Evolutionary conservation across 495 filamentous ascomycete species (phyloP).

Genomic region (Apiosordaria backusii): DNA sequence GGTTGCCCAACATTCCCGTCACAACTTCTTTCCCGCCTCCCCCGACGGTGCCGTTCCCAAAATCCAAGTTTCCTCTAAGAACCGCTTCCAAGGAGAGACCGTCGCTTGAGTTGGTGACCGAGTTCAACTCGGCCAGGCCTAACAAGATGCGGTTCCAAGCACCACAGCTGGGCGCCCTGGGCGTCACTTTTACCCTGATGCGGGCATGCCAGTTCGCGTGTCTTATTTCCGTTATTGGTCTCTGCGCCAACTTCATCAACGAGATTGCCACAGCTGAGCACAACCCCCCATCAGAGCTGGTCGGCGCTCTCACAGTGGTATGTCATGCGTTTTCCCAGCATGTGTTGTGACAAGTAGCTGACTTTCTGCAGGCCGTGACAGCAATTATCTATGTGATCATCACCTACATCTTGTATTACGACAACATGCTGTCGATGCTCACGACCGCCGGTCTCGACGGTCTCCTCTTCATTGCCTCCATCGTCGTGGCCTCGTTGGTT

Average conservation of each 20-base stretch:
- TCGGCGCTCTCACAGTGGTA: slow-evolving; percentile 78
- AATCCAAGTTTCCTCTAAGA: slow-evolving; percentile 26
- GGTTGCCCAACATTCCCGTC: slow-evolving; percentile 29
- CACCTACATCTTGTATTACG: slow-evolving; percentile 74
- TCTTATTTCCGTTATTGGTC: slow-evolving; percentile 76
- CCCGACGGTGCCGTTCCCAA: slow-evolving; percentile 30
- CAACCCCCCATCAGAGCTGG: slow-evolving; percentile 64
- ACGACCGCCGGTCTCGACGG: slow-evolving; percentile 63
- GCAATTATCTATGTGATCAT: slow-evolving; percentile 75
- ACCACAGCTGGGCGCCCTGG: slow-evolving; percentile 72
- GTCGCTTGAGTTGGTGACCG: slow-evolving; percentile 31
- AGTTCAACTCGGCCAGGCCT: slow-evolving; percentile 31
- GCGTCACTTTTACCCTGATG: slow-evolving; percentile 70
- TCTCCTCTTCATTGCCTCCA: slow-evolving; percentile 67
- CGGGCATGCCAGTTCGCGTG: slow-evolving; percentile 66
- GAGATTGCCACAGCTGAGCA: slow-evolving; percentile 62
- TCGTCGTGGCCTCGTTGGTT: slow-evolving; percentile 69
- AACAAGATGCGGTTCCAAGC: slow-evolving; percentile 51
- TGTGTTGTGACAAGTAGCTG: neutral
- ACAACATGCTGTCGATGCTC: slow-evolving; percentile 73
- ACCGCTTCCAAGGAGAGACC: slow-evolving; percentile 31
- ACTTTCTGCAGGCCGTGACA: slow-evolving; percentile 59
- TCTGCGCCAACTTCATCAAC: slow-evolving; percentile 79
- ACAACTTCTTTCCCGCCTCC: slow-evolving; percentile 27
- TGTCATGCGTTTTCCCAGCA: slow-evolving; percentile 33